phyloP scores from a whole-genome alignment of 2,329 filamentous ascomycete genomes.

The Coleophoma crateriformis region DNA sequence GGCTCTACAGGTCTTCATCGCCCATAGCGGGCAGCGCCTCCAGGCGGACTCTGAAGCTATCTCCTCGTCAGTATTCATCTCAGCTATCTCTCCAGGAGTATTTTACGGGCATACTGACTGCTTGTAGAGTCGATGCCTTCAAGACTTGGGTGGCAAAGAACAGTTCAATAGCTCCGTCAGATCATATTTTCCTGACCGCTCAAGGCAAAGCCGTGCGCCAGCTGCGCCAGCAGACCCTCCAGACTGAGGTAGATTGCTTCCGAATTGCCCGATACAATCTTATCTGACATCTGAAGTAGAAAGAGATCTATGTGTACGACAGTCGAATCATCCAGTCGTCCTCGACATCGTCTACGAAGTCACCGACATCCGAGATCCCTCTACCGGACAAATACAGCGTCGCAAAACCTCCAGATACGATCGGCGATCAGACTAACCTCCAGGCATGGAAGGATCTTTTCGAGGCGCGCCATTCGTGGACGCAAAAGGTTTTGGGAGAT shows the following conservation, averaged over 20 bases:
- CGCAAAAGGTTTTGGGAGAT: constrained; percentile 61
- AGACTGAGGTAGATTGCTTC: constrained; percentile 57
- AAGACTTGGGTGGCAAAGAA: constrained; percentile 74
- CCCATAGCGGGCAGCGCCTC: constrained; percentile 86
- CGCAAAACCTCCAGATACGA: constrained; percentile 72
- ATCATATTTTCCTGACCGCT: constrained; percentile 82
- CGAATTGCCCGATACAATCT: no score
- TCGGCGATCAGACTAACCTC: constrained; percentile 73
- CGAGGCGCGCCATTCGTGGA: constrained; percentile 76
- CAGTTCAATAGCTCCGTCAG: constrained; percentile 66
- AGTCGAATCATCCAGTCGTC: constrained; percentile 63
- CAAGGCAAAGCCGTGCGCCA: constrained; percentile 49
- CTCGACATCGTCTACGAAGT: constrained; percentile 37
- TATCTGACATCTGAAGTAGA: constrained; percentile 39
- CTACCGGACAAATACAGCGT: constrained; percentile 49
- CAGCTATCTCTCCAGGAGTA: neutral
- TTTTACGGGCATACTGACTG: no score
- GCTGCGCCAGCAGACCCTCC: constrained; percentile 57
- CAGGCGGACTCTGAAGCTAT: constrained; percentile 72
- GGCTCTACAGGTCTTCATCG: constrained; percentile 86
- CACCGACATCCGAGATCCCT: constrained; percentile 41
- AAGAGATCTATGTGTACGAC: constrained; percentile 90
- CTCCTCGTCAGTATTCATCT: constrained; percentile 52
- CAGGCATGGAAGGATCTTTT: constrained; percentile 87
- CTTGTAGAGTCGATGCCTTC: constrained; percentile 70